phyloP scores from a whole-genome alignment of 192 early-diverging fungal genomes.

The Coemansia erecta region DNA sequence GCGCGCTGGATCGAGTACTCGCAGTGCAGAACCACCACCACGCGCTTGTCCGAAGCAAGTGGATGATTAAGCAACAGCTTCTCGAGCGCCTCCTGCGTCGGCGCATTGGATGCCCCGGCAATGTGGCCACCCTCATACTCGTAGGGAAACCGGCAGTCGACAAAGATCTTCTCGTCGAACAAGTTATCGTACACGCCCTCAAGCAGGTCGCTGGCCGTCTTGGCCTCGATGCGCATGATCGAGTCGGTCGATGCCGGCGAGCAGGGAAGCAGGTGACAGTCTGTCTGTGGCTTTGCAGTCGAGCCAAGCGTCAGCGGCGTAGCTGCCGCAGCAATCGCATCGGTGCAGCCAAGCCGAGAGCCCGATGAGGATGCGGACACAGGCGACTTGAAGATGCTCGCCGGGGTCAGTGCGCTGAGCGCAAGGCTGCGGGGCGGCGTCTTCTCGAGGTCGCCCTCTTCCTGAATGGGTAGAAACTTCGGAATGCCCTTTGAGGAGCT shows the following conservation, averaged over 20 bases:
- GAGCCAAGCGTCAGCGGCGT: conserved; percentile 23
- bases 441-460: conserved; percentile 5
- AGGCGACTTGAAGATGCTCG: neutral
- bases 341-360: neutral
- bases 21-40: conserved; percentile 80
- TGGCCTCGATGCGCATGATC: conserved; percentile 60
- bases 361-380: neutral
- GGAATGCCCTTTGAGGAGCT: conserved; percentile 22
- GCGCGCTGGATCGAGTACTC: conserved; percentile 81
- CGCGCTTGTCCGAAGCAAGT: conserved; percentile 35
- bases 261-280: conserved; percentile 58
- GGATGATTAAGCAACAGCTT: conserved; percentile 58
- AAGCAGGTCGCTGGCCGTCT: conserved; percentile 65
- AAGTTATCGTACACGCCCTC: conserved; percentile 59
- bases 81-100: conserved; percentile 60
- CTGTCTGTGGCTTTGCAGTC: conserved; percentile 36
- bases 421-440: neutral
- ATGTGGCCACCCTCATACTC: conserved; percentile 88
- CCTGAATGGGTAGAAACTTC: conserved; percentile 15
- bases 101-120: conserved; percentile 66
- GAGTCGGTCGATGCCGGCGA: conserved; percentile 56
- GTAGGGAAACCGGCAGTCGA: conserved; percentile 87
- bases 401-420: conserved; percentile 11
- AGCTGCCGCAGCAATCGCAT: neutral
- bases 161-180: conserved; percentile 64